Evolutionary conservation across 2,329 filamentous ascomycete species (phyloP).

Genomic region (Alternaria burnsii): DNA sequence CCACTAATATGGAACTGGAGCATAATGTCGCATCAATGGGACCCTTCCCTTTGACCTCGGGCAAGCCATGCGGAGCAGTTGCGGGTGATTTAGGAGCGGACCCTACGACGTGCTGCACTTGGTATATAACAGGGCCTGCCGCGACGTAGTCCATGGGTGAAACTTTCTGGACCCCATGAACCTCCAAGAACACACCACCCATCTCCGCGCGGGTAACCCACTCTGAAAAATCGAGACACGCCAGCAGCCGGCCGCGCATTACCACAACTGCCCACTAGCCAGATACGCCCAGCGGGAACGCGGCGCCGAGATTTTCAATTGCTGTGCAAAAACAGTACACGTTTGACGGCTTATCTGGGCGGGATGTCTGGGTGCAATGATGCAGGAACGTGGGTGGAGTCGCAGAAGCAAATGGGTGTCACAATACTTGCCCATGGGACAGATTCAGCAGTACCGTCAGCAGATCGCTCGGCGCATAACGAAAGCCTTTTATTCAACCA

Average conservation of each 20-base stretch:
- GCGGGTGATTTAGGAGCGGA: slow-evolving; percentile 39
- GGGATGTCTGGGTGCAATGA: slow-evolving; percentile 31
- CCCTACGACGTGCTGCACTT: slow-evolving; percentile 20
- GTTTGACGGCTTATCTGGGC: slow-evolving; percentile 40
- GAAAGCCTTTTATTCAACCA: slow-evolving; percentile 13
- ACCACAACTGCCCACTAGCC: slow-evolving; percentile 23
- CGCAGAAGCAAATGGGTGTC: slow-evolving; percentile 31
- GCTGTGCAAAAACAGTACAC: slow-evolving; percentile 27
- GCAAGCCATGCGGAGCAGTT: slow-evolving; percentile 34
- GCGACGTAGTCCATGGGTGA: slow-evolving; percentile 13
- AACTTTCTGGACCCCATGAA: slow-evolving; percentile 25
- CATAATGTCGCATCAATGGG: slow-evolving; percentile 8
- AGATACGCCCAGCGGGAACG: slow-evolving; percentile 22
- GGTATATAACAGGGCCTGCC: slow-evolving; percentile 38
- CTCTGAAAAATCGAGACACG: slow-evolving; percentile 24
- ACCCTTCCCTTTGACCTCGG: slow-evolving; percentile 30
- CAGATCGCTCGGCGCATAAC: slow-evolving; percentile 18
- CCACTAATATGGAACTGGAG: slow-evolving; percentile 11
- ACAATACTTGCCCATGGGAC: slow-evolving; percentile 16
- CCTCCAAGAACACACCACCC: slow-evolving; percentile 23
- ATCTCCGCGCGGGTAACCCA: slow-evolving; percentile 26
- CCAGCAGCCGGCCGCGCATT: slow-evolving; percentile 38
- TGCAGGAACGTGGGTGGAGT: slow-evolving; percentile 35
- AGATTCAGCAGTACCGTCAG: slow-evolving; percentile 17
- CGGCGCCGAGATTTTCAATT: slow-evolving; percentile 37